Base-by-base conservation (phyloP, 1,284 basidiomycete species). In the Rhodotorula sp. region DNA sequence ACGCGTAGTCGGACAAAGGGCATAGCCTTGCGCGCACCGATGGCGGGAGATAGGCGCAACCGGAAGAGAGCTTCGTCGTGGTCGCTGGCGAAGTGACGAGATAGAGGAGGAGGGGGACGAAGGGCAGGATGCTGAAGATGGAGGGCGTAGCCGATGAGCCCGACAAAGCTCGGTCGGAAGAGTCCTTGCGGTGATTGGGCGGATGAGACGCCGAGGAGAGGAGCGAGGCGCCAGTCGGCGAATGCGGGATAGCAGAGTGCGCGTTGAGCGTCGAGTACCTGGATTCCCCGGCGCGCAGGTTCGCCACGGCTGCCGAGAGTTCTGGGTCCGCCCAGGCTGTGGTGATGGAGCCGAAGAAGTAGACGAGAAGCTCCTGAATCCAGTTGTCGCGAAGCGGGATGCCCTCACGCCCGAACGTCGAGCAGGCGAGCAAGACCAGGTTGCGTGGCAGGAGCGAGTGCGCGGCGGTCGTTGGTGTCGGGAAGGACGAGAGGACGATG, bases 11-110 rank as follows among this genome's bases (percentile, higher is more conserved):
- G 21, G 25, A 27, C 1, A 27, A 7, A 10, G 61, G 64, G 63
- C 74, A 75, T 23, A 75, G 50, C 12, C 64, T 60, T 1, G 69
- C 42, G 21, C 67, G 74, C 2, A 73, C 21, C 21, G 61, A 59
- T 14, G 54, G 23, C 1, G 74, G 74, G 34, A 75, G 63, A 57
- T 57, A 59, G 9, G 69, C 52, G 55, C 74, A 75, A 7, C 69
- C 72, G 57, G 53, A 52, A 10, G 54, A 64, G 49, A 67, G 61
- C 41, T 67, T 64, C n/a, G 59, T 61, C 14, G 57, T 34, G 5
- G 65, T 54, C 3, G 64, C 44, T 0, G 72, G 72, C 17, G 56
- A n/a, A 45, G 65, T 64, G 19, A 74, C 13, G n/a, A 74, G 60
- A 50, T 60, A 65, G 44, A 66, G 12, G 5, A 73, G 34, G 19